Conservation (phyloP, 1,139 yeast genomes). For the Blastobotrys capitulatus region DNA sequence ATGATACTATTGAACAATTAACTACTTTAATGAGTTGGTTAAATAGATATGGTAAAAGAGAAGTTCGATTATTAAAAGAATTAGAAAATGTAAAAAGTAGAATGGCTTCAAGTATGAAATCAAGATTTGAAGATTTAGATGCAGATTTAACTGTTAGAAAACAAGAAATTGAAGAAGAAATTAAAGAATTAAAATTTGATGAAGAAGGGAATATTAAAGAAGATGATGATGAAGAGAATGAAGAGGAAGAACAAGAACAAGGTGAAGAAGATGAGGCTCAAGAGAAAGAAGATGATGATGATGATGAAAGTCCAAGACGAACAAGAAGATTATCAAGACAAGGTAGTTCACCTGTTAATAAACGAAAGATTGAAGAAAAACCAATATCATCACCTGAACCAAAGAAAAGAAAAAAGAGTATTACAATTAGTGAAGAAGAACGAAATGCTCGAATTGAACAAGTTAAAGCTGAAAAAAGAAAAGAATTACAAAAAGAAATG, state of each 20-base stretch:
- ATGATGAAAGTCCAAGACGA: constrained; percentile 9
- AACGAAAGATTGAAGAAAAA: no score
- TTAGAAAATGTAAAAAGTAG: constrained; percentile 43
- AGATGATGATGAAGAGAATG: constrained; percentile 15
- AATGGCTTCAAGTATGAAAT: constrained; percentile 51
- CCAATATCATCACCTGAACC: no score
- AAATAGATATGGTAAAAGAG: constrained; percentile 73
- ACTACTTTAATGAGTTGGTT: constrained; percentile 59
- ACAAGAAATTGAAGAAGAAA: constrained; percentile 21
- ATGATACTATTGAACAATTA: constrained; percentile 57
- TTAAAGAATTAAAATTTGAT: constrained; percentile 24
- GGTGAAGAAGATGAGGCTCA: constrained; percentile 15
- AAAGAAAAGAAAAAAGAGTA: neutral
- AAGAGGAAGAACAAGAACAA: constrained; percentile 12
- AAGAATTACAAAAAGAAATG: constrained; percentile 19
- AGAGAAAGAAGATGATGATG: constrained; percentile 9
- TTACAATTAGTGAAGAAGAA: constrained; percentile 15
- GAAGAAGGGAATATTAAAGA: constrained; percentile 7
- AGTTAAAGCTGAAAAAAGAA: constrained; percentile 23
- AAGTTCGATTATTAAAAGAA: constrained; percentile 61
- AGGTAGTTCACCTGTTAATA: constrained; percentile 5
- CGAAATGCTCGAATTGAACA: constrained; percentile 14
- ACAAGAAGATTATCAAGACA: constrained; percentile 9
- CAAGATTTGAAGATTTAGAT: constrained; percentile 45
- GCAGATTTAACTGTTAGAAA: constrained; percentile 30